phyloP scores from a whole-genome alignment of 108 stramenopile genomes.

The Nitzschia inconspicua region DNA sequence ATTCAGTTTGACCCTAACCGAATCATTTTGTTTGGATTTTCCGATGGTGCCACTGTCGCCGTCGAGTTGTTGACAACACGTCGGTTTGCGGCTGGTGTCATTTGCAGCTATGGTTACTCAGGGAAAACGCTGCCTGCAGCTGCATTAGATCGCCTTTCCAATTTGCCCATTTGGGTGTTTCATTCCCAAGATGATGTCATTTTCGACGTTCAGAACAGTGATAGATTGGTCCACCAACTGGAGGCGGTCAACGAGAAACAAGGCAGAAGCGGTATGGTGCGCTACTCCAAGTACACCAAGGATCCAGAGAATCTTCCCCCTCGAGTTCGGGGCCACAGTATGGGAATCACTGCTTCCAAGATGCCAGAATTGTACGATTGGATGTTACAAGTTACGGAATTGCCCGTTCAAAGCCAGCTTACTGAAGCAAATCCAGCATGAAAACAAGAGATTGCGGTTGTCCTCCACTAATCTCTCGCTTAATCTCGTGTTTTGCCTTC shows the following conservation, averaged over 20 bases:
- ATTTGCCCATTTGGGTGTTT: constrained; percentile 71
- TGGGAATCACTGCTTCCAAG: constrained; percentile 57
- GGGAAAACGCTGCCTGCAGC: constrained; percentile 48
- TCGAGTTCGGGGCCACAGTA: constrained; percentile 40
- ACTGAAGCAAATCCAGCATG: too few species aligned
- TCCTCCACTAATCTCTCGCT: too few species aligned
- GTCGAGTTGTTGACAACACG: constrained; percentile 74
- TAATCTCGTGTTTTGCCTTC: too few species aligned
- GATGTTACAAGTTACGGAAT: constrained; percentile 39
- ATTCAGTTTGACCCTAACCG: constrained; percentile 44
- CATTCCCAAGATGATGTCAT: constrained; percentile 79
- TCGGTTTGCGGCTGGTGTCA: constrained; percentile 50
- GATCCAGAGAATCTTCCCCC: constrained; percentile 48
- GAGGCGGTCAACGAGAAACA: background rate
- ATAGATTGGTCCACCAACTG: constrained; percentile 43
- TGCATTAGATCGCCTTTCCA: constrained; percentile 57
- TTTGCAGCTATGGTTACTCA: constrained; percentile 73
- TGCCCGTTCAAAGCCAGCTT: too few species aligned
- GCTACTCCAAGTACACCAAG: constrained; percentile 38
- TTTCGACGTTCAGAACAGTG: constrained; percentile 47
- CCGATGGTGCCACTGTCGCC: constrained; percentile 78
- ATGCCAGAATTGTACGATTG: constrained; percentile 35
- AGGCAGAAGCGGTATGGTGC: constrained; percentile 2
- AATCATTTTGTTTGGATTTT: constrained; percentile 73
- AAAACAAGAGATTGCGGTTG: too few species aligned